A percentile compares a stretch with the other conserved stretches of the same genome.
Conservation (phyloP, 306 rosid species). For the Gastrolobium villosum region DNA sequence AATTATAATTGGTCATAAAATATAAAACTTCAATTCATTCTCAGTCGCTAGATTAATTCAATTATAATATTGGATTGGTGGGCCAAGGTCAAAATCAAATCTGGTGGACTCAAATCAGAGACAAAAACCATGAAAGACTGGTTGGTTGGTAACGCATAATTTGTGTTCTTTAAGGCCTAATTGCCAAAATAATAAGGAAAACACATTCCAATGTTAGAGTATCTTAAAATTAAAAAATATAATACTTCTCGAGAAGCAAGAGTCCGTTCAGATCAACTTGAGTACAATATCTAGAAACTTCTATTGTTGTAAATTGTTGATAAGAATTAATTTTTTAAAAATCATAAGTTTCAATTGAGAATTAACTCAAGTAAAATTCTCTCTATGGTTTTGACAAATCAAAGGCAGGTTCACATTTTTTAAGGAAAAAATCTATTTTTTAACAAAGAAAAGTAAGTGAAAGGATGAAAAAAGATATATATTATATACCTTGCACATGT, state of each 20-base stretch:
- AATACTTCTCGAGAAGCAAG: not conserved
- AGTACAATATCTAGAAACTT: not conserved
- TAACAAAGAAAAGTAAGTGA: not conserved
- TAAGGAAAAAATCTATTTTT: not conserved
- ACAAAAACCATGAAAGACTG: not conserved
- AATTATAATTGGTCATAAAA: not conserved
- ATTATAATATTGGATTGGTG: conserved; percentile 1
- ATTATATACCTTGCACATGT: conserved; percentile 81
- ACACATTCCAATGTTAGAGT: conserved; percentile 15
- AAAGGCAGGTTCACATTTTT: not conserved
- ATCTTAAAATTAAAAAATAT: conserved; percentile 10
- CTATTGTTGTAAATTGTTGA: not conserved
- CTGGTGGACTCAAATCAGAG: conserved; percentile 11
- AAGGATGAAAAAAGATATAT: not conserved
- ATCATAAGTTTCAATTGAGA: not conserved
- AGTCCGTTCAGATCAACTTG: not conserved
- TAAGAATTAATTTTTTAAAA: not conserved
- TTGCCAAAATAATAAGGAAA: not conserved
- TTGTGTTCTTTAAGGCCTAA: too few species aligned
- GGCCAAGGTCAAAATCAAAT: conserved; percentile 44
- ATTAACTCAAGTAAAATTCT: not conserved
- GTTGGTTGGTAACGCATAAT: not conserved
- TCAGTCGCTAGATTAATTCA: not conserved
- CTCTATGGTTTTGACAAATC: not conserved
- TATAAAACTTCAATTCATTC: conserved; percentile 8